Base-by-base conservation (phyloP, 108 stramenopile genomes). In the Stephanodiscus minutulus region DNA sequence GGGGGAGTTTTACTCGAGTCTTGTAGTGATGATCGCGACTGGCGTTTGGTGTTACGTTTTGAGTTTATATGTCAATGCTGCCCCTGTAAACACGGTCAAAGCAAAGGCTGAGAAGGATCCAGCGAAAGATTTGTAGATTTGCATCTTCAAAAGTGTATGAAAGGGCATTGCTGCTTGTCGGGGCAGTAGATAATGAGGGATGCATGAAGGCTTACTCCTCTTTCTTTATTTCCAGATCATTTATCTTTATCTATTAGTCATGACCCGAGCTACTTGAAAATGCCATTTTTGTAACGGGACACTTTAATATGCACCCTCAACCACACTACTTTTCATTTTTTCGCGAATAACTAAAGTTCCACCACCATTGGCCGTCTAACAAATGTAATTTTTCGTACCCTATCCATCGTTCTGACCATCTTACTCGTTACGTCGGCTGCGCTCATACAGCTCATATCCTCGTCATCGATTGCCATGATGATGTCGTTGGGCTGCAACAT, bases 1-100 rank as follows among this genome's bases (percentile, higher is more conserved):
- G 43, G 86, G 90, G 49, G 91, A 92, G 64, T 91, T 88, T 59
- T 95, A 95, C 64, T 86, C 94, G 2, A 87, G 87, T 28, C 54
- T 92, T 37, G 73, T 92, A 24, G 94, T 95, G 3, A 74, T 95
- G 76, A 52, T 87, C 13, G 79, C 90, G 11, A 95, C 94, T 0
- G 85, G 90, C 49, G 74, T 92, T 57, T 95, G 90, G 91, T 79
- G 87, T 15, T 92, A 87, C 73, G 66, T 88, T 17, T 43, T 90
- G 61, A 83, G 88, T 11, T 83, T 86, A 24, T 79, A 79, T 21
- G 86, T 95, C 24, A 92, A 95, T 84, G 46, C 87, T 36, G 1
- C 64, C 75, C 81, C 21, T n/a, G 28, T 21, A 22, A 27, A 63
- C 18, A 52, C 39, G 33, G 28, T 77, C 15, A 83, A 84, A 63